phyloP scores from a whole-genome alignment of 169 alveolate species.

The Hepatocystis sp. region DNA sequence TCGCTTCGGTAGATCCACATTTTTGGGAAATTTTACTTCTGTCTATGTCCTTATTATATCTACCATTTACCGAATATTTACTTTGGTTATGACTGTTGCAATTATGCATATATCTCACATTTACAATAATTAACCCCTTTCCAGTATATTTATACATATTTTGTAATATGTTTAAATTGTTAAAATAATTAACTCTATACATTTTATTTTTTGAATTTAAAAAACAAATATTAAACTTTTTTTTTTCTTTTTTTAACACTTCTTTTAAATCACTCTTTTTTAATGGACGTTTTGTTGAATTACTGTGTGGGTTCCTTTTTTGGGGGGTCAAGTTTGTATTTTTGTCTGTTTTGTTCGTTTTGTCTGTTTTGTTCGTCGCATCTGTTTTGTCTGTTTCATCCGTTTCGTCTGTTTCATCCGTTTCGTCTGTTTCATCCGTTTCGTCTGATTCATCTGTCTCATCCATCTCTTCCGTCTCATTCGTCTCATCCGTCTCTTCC shows the following conservation, averaged over 20 bases:
- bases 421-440: not conserved
- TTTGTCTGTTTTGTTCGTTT: not conserved
- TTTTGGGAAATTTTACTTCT: not conserved
- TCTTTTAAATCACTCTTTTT: conserved; percentile 21
- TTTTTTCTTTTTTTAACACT: conserved; percentile 9
- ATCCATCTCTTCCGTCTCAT: not conserved
- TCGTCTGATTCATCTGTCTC: not conserved
- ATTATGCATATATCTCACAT: conserved; percentile 32
- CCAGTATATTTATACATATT: conserved; percentile 66
- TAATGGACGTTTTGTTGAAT: not conserved
- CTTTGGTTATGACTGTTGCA: not conserved
- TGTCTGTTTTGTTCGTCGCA: not conserved
- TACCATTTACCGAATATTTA: not conserved
- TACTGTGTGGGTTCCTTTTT: not conserved
- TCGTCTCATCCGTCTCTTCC: conserved; percentile 11
- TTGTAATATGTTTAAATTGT: conserved; percentile 37
- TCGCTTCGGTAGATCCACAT: not conserved
- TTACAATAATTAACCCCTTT: conserved; percentile 52
- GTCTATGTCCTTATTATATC: not conserved
- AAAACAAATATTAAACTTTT: conserved; percentile 59
- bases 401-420: not conserved
- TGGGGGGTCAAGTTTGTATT: not conserved
- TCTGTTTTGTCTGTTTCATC: not conserved
- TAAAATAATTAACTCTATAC: conserved; percentile 45
- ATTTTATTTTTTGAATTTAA: conserved; percentile 21